A percentile compares a stretch with the other conserved stretches of the same genome.
Conservation (phyloP, 768 basidiomycete genomes). For the Auricularia sp. region DNA sequence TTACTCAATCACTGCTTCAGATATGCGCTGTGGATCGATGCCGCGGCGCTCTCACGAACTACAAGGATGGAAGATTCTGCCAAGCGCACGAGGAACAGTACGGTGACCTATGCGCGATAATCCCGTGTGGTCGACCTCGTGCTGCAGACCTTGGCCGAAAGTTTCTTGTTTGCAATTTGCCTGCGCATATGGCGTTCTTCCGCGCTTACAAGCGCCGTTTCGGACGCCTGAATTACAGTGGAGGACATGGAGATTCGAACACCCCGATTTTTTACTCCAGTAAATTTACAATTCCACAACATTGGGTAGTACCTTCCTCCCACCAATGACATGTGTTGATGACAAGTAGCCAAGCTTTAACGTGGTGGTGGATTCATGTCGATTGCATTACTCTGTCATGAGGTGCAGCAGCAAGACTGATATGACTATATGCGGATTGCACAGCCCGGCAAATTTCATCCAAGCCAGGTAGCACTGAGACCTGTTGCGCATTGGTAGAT, state of each 20-base stretch:
- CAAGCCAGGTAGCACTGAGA: too few species aligned
- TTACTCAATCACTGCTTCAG: conserved; percentile 2
- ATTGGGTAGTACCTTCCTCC: too few species aligned
- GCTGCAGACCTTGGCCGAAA: background rate
- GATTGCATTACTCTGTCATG: too few species aligned
- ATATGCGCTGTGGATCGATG: conserved; percentile 19
- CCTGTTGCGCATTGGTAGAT: too few species aligned
- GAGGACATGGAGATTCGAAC: background rate
- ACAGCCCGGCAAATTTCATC: too few species aligned
- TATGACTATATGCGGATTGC: too few species aligned
- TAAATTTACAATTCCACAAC: too few species aligned
- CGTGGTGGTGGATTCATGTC: too few species aligned
- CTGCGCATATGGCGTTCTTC: conserved; percentile 15
- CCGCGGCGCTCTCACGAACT: conserved; percentile 17
- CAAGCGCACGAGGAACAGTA: conserved; percentile 13
- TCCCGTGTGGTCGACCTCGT: conserved; percentile 13
- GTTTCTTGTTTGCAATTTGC: conserved; percentile 12
- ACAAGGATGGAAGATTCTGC: conserved; percentile 24
- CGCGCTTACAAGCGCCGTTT: conserved; percentile 12
- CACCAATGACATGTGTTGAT: too few species aligned
- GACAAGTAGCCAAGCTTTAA: too few species aligned
- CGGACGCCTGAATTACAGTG: conserved; percentile 15
- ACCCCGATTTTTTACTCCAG: conserved; percentile 8
- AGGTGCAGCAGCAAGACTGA: too few species aligned
- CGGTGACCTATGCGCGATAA: conserved; percentile 16